These are phyloP conservation scores for Clavispora phyllophila DNA, from an alignment of 805 yeast genomes.

Conservation along the genomic window DNA sequence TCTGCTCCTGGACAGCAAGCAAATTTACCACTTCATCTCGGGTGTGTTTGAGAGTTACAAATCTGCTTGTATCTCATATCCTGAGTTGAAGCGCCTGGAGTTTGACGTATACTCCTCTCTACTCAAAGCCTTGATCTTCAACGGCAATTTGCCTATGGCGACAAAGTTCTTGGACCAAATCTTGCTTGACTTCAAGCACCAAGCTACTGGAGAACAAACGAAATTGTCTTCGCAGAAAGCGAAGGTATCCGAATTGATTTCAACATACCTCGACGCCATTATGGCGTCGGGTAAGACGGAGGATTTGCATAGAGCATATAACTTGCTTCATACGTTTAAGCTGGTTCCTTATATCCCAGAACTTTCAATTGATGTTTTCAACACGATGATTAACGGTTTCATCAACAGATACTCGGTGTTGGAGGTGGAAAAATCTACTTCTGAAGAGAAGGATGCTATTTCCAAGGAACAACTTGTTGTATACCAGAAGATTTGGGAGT, in stretches of 20 bases:
- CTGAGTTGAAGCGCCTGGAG: constrained; percentile 28
- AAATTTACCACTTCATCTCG: constrained; percentile 23
- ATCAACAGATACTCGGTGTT: constrained; percentile 16
- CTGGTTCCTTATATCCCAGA: constrained; percentile 32
- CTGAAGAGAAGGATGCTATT: constrained; percentile 3
- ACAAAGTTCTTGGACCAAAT: constrained; percentile 54
- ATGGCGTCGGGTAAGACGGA: constrained; percentile 16
- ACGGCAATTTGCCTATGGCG: constrained; percentile 47
- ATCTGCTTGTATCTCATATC: constrained; percentile 10
- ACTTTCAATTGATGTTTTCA: constrained; percentile 23
- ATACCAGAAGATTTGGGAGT: constrained; percentile 24
- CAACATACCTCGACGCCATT: constrained; percentile 39
- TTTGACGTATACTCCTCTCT: constrained; percentile 47
- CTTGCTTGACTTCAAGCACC: constrained; percentile 36
- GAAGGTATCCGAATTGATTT: constrained; percentile 34
- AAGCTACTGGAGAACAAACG: constrained; percentile 1
- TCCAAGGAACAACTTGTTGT: constrained; percentile 7
- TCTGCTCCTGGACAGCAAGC: constrained; percentile 12
- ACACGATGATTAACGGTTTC: constrained; percentile 25
- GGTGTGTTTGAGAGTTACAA: constrained; percentile 31
- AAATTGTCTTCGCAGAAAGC: constrained; percentile 13
- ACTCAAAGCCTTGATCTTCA: constrained; percentile 48
- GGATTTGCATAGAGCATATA: constrained; percentile 18
- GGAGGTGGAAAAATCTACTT: constrained; percentile 8
- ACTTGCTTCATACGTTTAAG: constrained; percentile 25